Evolutionary conservation across 805 yeast genomes (phyloP), one percentile per base, ranked within the genome.

Genomic region (Candida pseudoglaebosa): DNA sequence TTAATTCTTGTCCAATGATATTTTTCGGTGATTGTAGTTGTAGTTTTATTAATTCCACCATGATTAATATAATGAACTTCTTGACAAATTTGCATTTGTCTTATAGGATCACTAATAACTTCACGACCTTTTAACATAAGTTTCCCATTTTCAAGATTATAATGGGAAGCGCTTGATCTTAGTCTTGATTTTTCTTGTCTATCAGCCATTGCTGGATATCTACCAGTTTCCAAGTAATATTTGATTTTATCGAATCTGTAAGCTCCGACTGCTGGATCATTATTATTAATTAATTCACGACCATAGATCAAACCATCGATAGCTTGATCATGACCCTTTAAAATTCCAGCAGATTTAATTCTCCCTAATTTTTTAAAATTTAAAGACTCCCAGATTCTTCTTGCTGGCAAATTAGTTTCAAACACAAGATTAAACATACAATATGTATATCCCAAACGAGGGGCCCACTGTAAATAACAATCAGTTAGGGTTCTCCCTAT

Each of bases 1-100:
- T 93, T 90, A 46, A 91, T 84, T 37, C 95, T 76, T 1, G 88
- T 77, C 97, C 98, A 91, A 58, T 88, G 95, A 50, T 84, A 91
- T 48, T 77, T 75, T 45, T 84, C 93, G 1, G 90, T 77, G 13
- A 93, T 77, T 13, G 75, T 63, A 0, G 91, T 66, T 0, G 96
- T 89, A 2, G 95, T 82, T 53, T 82, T 86, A 62, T 91, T 91
- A 45, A 91, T 88, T 8, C 98, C 98, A 9, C 82, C 82, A 56
- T 91, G 99, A 32, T 73, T 76, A 15, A 72, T 59, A 45, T 72
- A 55, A 56, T 91, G 99, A 15, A 78, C 63, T 32, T 81, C 83
- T 6, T 78, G 71, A 24, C 90, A 86, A 21, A 91, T 80, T 45
- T 78, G 81, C 33, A 82, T 55, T 61, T 90, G 98, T 37, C 81